Base-by-base conservation (phyloP, 441 rosid species). In the Jatropha podagrica region DNA sequence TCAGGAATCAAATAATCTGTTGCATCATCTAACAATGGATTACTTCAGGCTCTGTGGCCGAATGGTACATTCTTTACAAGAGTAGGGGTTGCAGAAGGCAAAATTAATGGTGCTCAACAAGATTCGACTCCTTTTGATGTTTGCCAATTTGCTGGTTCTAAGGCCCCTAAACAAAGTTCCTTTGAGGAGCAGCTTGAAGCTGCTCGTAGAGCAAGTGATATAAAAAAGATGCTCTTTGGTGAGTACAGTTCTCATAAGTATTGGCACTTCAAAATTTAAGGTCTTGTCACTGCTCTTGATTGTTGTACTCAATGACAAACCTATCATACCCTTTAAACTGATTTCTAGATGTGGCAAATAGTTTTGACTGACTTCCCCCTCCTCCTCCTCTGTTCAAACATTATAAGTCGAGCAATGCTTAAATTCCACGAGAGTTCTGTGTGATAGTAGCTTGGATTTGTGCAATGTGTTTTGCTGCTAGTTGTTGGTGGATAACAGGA, bases 141-240 rank as follows among this genome's bases (percentile, higher is more conserved):
- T 12, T 78, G 87, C 83, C 92, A 87, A 76, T 80, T 86, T 64
- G 84, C 90, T 72, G 94, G 88, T 65, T 78, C 81, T 77, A 92
- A 86, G 84, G 82, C 46, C 72, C 58, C 85, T 71, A 88, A 84
- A 77, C 91, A 89, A 18, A 82, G 77, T 65, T 86, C 96, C 68
- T 96, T 92, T 69, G 96, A 96, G 88, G 85, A 86, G 76, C 91
- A 90, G 76, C 94, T 87, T 42, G 97, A 94, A 85, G 97, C 98
- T 77, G 41, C 92, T 74, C 97, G 98, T 66, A 89, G 98, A 84
- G 98, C 95, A 71, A 86, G 85, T 68, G 86, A 90, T 77, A 88
- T 96, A n/a, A 86, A 89, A 84, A 94, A 92, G 74, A 86, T 92
- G 82, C 92, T 96, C 69, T 90, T 94, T 44, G 86, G 99, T 96